Evolutionary conservation across 2,329 filamentous ascomycete genomes (phyloP).

Genomic region (Microsporum canis): DNA sequence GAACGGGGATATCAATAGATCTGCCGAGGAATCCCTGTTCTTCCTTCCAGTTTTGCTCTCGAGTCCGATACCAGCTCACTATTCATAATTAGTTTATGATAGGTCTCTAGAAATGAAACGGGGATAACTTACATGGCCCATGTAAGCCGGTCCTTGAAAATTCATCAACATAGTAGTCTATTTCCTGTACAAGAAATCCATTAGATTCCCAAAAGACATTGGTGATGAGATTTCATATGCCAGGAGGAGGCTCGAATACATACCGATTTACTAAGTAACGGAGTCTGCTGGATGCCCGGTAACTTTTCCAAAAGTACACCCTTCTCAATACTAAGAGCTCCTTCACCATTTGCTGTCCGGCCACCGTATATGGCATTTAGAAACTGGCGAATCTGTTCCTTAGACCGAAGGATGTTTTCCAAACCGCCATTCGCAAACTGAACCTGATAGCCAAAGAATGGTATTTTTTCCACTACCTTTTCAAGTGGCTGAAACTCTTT

Average conservation of each 20-base stretch:
- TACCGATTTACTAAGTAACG: constrained; percentile 52
- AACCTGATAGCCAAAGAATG: constrained; percentile 73
- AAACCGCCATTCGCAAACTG: constrained; percentile 61
- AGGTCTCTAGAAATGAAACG: background rate
- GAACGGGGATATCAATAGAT: constrained; percentile 49
- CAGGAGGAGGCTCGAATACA: constrained; percentile 11
- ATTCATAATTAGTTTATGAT: background rate
- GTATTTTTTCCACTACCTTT: constrained; percentile 47
- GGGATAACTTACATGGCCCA: constrained; percentile 48
- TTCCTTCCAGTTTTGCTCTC: constrained; percentile 62
- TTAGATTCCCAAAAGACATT: background rate
- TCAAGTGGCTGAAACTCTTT: constrained; percentile 46
- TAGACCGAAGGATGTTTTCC: constrained; percentile 46
- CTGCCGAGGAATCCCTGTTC: constrained; percentile 40
- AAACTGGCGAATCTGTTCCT: constrained; percentile 56
- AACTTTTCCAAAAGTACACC: constrained; percentile 57
- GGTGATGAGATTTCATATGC: background rate
- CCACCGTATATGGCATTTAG: constrained; percentile 63
- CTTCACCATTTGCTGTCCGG: constrained; percentile 43
- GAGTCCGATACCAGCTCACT: constrained; percentile 79
- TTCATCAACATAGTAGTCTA: constrained; percentile 65
- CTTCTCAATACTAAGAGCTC: constrained; percentile 46
- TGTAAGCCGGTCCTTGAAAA: constrained; percentile 62
- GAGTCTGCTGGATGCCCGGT: constrained; percentile 44
- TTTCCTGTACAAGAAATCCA: constrained; percentile 35